These are phyloP conservation scores for Coemansia sp. DNA, from an alignment of 192 early-diverging fungal genomes.

Conservation along the genomic window DNA sequence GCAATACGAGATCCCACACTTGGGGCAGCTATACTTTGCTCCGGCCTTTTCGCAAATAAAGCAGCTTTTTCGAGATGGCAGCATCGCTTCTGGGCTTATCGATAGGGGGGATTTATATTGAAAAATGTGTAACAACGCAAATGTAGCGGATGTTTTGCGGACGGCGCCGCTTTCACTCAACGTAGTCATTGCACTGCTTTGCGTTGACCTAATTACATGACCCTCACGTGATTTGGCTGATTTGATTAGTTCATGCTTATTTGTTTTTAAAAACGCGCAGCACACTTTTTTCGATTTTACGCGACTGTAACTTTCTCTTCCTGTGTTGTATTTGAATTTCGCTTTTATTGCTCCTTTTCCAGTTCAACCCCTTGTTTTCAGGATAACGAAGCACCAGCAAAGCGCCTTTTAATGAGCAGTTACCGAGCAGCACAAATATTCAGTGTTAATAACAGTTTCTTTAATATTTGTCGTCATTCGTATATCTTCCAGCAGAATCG, in stretches of 20 bases:
- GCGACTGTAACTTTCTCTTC: not conserved
- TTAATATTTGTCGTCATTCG: not conserved
- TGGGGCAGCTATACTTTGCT: conserved; percentile 55
- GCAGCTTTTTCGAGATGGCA: not conserved
- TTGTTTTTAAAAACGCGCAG: conserved; percentile 5
- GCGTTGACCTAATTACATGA: not conserved
- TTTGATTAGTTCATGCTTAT: not conserved
- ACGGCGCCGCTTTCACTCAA: too few species aligned
- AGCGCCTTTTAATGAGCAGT: not conserved
- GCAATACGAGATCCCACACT: conserved; percentile 42
- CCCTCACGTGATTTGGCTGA: not conserved
- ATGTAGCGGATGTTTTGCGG: too few species aligned
- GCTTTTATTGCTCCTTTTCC: not conserved
- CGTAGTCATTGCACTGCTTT: too few species aligned
- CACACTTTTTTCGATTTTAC: not conserved
- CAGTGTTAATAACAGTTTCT: not conserved
- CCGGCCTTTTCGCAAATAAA: conserved; percentile 38
- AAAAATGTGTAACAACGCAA: not conserved
- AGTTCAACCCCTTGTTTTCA: not conserved
- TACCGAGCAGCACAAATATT: not conserved
- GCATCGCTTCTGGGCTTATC: not conserved
- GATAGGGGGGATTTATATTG: not conserved
- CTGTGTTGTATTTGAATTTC: not conserved
- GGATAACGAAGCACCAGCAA: not conserved
- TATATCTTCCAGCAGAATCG: not conserved